Evolutionary conservation across 768 basidiomycete species (phyloP), one percentile per base, ranked within the genome.

Genomic region (Podaxis carcinomalis): DNA sequence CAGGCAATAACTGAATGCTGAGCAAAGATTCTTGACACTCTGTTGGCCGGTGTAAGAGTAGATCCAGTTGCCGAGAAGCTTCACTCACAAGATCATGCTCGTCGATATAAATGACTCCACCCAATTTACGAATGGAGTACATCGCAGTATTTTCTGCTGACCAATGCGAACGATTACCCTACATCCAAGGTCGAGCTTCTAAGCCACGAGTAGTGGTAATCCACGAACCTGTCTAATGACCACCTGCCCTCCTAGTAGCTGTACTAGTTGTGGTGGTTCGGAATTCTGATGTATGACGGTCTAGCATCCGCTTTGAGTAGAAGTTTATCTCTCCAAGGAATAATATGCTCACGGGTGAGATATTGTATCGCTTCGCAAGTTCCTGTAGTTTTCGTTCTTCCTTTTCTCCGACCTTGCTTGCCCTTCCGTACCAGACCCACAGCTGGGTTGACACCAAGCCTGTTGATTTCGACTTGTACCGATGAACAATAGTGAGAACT

Each of bases 1-100:
- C 37, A 92, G 64, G 65, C 90, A 92, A 69, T 89, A 93, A 65
- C 89, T 91, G 72, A 86, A 93, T n/a, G 82, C 92, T 9, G 92
- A 93, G 69, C 92, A 93, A 1, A 94, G 74, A 67, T 89, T 90
- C 61, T 76, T 81, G 64, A 88, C 74, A 59, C 70, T 77, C 89
- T 88, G 51, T 5, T 35, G 39, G 58, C 27, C 50, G 25, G 54
- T 16, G 61, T 25, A 35, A 28, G 19, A 51, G 36, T 44, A 55
- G 36, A 14, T 37, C 42, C 40, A n/a, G 11, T 54, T 5, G 25
- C 4, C 35, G 52, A 59, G 11, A 21, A 44, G n/a, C 19, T 13
- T 19, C 6, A 58, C 79, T 65, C 66, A 92, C 92, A 61, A 90
- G 70, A 63, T 93, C 87, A 44, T 84, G 76, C 67, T 93, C 88